A percentile compares a stretch with the other conserved stretches of the same genome.
These are phyloP conservation scores for Epichloe hybrida DNA, from an alignment of 2,329 filamentous ascomycete species.

Conservation along the genomic window DNA sequence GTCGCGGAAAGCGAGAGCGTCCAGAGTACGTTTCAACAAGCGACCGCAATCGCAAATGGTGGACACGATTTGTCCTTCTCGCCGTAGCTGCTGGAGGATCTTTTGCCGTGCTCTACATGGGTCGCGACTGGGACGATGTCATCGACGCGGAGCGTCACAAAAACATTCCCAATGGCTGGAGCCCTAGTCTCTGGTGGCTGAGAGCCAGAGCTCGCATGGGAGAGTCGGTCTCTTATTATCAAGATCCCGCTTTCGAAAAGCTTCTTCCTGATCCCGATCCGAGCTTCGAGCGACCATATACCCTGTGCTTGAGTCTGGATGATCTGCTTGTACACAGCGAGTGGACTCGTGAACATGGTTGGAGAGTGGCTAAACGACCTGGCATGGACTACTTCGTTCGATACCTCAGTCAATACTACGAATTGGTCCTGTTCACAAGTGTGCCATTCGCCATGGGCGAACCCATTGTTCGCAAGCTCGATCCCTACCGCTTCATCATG, in stretches of 20 bases:
- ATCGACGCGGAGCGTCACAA: conserved; percentile 56
- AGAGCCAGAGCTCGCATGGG: conserved; percentile 62
- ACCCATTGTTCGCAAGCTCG: conserved; percentile 80
- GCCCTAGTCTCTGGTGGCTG: conserved; percentile 60
- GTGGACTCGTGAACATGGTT: conserved; percentile 88
- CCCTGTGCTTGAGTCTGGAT: conserved; percentile 81
- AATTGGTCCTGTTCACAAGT: conserved; percentile 88
- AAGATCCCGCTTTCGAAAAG: conserved; percentile 89
- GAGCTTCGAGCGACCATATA: conserved; percentile 73
- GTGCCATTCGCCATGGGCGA: conserved; percentile 76
- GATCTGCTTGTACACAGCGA: conserved; percentile 91
- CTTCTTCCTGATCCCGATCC: conserved; percentile 74
- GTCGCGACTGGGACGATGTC: conserved; percentile 76
- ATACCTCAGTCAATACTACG: conserved; percentile 96
- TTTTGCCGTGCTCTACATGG: conserved; percentile 57
- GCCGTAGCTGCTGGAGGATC: conserved; percentile 42
- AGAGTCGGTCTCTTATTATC: conserved; percentile 80
- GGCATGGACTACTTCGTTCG: conserved; percentile 95
- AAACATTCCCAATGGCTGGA: conserved; percentile 71
- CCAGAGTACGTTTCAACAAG: conserved; percentile 83
- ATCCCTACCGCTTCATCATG: conserved; percentile 88
- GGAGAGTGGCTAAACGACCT: conserved; percentile 87
- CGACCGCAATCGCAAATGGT: conserved; percentile 64
- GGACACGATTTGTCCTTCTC: conserved; percentile 64
- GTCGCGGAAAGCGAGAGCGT: conserved; percentile 31